Percentiles rank a stretch among this genome's conserved stretches.
These are phyloP conservation scores for Talaromyces pinophilus DNA, from an alignment of 2,329 filamentous ascomycete genomes.

Conservation along the genomic window DNA sequence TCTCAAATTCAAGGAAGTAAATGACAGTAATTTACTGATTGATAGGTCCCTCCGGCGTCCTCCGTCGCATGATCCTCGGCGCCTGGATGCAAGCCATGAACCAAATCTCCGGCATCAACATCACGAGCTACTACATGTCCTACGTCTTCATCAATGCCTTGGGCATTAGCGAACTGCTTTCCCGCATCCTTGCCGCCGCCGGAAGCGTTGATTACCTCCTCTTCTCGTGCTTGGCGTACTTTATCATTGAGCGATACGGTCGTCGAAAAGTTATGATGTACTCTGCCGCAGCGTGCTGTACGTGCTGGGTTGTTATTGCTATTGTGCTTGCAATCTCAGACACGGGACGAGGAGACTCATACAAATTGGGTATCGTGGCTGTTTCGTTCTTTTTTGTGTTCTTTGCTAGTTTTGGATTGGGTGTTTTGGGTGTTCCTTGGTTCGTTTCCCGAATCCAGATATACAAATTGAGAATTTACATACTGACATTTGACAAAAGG, in stretches of 20 bases:
- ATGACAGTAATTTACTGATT: not conserved
- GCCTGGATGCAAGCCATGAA: conserved; percentile 46
- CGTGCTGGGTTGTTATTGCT: conserved; percentile 54
- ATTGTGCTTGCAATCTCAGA: conserved; percentile 43
- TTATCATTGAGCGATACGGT: conserved; percentile 53
- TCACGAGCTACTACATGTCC: conserved; percentile 42
- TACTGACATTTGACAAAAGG: conserved; percentile 25
- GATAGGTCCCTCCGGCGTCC: conserved; percentile 40
- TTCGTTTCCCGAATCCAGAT: conserved; percentile 29
- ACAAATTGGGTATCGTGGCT: conserved; percentile 49
- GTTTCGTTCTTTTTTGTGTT: conserved; percentile 48
- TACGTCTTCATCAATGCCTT: conserved; percentile 49
- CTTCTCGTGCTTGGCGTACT: conserved; percentile 47
- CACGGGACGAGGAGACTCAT: conserved; percentile 32
- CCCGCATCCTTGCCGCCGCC: conserved; percentile 49
- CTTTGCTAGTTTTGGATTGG: conserved; percentile 47
- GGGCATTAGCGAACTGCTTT: conserved; percentile 38
- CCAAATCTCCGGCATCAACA: conserved; percentile 42
- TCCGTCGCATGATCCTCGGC: conserved; percentile 49
- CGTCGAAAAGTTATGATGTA: conserved; percentile 53
- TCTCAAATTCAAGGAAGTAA: not conserved
- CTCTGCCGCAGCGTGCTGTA: conserved; percentile 51
- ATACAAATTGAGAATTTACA: no score
- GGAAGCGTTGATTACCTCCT: conserved; percentile 51
- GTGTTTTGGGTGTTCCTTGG: conserved; percentile 42